These are phyloP conservation scores for Echium plantagineum DNA, from an alignment of 257 asterid species.

Conservation along the genomic window DNA sequence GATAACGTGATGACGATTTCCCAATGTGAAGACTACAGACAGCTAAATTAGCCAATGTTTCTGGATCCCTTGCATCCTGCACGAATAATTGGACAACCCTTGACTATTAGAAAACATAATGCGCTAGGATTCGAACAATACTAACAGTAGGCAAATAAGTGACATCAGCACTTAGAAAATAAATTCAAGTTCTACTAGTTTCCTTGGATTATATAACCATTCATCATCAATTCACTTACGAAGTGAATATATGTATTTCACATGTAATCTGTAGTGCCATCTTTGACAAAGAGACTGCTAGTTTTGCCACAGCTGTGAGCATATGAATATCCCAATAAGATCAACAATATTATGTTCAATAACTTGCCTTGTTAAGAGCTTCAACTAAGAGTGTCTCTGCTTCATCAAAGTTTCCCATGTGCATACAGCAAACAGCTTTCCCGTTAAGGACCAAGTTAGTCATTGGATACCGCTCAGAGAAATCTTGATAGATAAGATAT, in stretches of 20 bases:
- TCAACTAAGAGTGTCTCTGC: slow-evolving; percentile 86
- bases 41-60: slow-evolving; percentile 85
- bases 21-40: slow-evolving; percentile 98
- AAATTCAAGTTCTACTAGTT: background rate
- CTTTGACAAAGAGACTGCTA: background rate
- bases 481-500: slow-evolving; percentile 91
- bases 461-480: slow-evolving; percentile 83
- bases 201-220: background rate
- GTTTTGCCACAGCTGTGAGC: background rate
- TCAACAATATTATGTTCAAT: background rate
- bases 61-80: slow-evolving; percentile 97
- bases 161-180: background rate
- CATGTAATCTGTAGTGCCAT: background rate
- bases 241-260: background rate
- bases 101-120: background rate
- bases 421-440: slow-evolving; percentile 98
- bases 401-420: slow-evolving; percentile 88
- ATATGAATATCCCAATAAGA: background rate
- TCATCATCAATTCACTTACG: background rate
- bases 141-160: background rate
- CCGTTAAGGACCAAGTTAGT: slow-evolving; percentile 87
- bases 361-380: slow-evolving; percentile 77
- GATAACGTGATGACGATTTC: slow-evolving; percentile 69
- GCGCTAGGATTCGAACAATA: slow-evolving; percentile 1
- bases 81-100: slow-evolving; percentile 8